These are phyloP conservation scores for Pontederia paniculata DNA, from an alignment of 176 grass and related monocot species.

Conservation along the genomic window DNA sequence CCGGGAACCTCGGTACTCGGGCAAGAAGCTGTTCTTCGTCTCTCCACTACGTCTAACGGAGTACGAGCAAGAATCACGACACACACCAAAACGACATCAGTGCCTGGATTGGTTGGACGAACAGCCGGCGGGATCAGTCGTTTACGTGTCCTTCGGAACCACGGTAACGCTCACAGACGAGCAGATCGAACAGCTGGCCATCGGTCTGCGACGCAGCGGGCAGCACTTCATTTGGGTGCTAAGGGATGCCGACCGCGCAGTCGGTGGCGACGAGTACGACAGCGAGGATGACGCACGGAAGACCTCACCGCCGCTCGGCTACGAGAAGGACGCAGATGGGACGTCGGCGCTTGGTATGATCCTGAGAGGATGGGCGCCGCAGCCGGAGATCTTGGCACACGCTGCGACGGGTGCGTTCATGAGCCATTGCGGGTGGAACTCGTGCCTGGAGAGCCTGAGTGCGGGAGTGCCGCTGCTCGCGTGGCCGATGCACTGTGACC, in stretches of 20 bases:
- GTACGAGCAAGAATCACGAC: too few relatives aligned
- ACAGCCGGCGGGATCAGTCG: slow-evolving; percentile 34
- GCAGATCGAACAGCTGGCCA: slow-evolving; percentile 33
- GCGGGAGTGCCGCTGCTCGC: too few relatives aligned
- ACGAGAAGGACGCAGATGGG: slow-evolving; percentile 13
- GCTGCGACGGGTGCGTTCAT: too few relatives aligned
- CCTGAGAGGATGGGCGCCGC: too few relatives aligned
- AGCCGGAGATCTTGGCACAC: too few relatives aligned
- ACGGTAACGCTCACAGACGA: slow-evolving; percentile 20
- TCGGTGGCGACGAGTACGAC: background rate
- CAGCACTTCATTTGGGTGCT: slow-evolving; percentile 66
- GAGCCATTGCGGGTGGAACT: too few relatives aligned
- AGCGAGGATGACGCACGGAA: too few relatives aligned
- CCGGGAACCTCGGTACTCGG: too few relatives aligned
- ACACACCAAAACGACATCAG: slow-evolving; percentile 14
- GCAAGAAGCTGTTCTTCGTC: slow-evolving; percentile 35
- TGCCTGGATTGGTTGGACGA: slow-evolving; percentile 53
- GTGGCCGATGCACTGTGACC: too few relatives aligned
- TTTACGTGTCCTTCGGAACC: slow-evolving; percentile 51
- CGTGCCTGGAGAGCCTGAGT: too few relatives aligned
- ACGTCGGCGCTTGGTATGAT: slow-evolving; percentile 24
- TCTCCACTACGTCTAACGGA: slow-evolving; percentile 21
- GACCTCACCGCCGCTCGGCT: slow-evolving; percentile 14
- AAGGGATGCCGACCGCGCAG: slow-evolving; percentile 36
- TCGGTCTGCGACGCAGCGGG: slow-evolving; percentile 28